Percentiles rank a stretch among this genome's conserved stretches.
phyloP scores from a whole-genome alignment of 257 asterid genomes.

The Capsicum rhomboideum region DNA sequence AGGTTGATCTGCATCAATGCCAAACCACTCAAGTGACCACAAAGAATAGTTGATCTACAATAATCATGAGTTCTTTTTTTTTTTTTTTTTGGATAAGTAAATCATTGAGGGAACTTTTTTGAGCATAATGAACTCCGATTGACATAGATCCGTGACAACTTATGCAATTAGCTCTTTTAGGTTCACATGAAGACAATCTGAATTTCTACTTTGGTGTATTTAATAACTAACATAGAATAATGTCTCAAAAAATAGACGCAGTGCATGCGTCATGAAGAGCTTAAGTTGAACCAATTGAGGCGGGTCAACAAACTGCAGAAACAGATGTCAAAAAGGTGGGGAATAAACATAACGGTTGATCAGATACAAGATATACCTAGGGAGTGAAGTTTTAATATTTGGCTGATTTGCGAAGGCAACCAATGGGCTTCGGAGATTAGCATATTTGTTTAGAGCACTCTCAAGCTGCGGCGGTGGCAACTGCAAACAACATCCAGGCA shows the following conservation, averaged over 20 bases:
- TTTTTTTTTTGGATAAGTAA: neutral
- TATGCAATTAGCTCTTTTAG: neutral
- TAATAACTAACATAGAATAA: neutral
- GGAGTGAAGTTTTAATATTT: constrained; percentile 40
- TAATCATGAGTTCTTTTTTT: neutral
- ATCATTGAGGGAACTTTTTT: neutral
- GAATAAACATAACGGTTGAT: neutral
- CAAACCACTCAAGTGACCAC: neutral
- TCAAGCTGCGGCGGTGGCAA: constrained; percentile 94
- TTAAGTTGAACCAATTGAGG: neutral
- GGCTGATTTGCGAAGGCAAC: constrained; percentile 57
- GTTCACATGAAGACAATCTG: neutral
- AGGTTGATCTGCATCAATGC: constrained; percentile 43
- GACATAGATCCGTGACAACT: neutral
- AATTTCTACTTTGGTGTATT: neutral
- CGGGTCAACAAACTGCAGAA: neutral
- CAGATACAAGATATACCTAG: constrained; percentile 44
- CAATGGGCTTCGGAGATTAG: constrained; percentile 74
- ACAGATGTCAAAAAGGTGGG: neutral
- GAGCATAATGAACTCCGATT: neutral
- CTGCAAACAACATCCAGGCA: constrained; percentile 43
- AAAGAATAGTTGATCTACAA: neutral
- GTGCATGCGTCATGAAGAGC: neutral
- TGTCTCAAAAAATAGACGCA: neutral
- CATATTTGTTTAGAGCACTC: constrained; percentile 75